Base-by-base conservation (phyloP, 495 filamentous ascomycete genomes). In the Astrothelium subdiscretum region DNA sequence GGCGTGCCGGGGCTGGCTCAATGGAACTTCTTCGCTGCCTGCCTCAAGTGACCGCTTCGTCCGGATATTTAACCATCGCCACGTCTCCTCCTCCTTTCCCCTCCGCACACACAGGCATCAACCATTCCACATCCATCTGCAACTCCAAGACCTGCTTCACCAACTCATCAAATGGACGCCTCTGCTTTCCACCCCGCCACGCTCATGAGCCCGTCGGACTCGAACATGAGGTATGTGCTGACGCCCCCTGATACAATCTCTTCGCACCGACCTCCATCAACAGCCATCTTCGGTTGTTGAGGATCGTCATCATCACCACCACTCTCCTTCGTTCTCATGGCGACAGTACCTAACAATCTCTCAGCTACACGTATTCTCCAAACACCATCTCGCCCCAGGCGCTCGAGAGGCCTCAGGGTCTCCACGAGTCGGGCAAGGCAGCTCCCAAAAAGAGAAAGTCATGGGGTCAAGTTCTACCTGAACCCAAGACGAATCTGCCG, bases 401-500 rank as follows among this genome's bases (percentile, higher is more conserved):
- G 10, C 24, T 54, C 6, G 48, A 54, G 6, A 26, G 48, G 24
- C 22, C 48, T 20, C 20, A 54, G 5, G 48, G 48, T 11, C 48
- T 4, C 38, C 42, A 18, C 22, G 42, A 61, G 15, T 31, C 24
- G 60, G 22, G 22, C 29, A 27, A 95, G 89, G 79, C 84, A 86
- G 3, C 5, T 1, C 75, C 80, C 43, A 97, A 97, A 85, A 98
- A 98, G 82, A 81, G 94, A 74, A 98, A 97, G 80, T 96, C 92
- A 63, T 98, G 94, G 94, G 94, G 94, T 67, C 94, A 98, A 76
- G 88, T 95, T 76, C 85, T 98, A 52, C 94, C 94, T 27, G 89
- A 90, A 68, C 94, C 94, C 24, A 98, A 94, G 82, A 98, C 94
- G 43, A 96, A 95, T 68, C 83, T 98, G 31, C 94, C 94, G 66